These are phyloP conservation scores for Cryphonectria carpinicola DNA, from an alignment of 2,329 filamentous ascomycete species.

Conservation along the genomic window DNA sequence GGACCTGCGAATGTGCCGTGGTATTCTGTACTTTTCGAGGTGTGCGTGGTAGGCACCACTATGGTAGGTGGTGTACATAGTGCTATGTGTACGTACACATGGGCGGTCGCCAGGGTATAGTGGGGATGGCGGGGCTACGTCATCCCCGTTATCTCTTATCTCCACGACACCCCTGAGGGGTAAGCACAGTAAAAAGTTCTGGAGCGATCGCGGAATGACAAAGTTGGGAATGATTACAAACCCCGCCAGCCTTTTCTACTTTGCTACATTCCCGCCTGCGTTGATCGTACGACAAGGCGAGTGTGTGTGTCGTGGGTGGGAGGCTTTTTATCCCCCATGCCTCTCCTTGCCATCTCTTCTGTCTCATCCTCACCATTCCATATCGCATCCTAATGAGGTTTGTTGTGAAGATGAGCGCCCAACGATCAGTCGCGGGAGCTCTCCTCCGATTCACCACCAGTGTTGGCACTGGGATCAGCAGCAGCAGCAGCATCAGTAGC, in stretches of 20 bases:
- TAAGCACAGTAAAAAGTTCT: neutral
- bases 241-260: neutral
- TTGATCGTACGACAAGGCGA: constrained; percentile 2
- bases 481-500: too few relatives aligned
- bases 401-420: constrained; percentile 14
- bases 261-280: neutral
- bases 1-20: neutral
- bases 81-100: neutral
- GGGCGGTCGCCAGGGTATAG: neutral
- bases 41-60: neutral
- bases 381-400: neutral
- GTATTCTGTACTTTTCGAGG: neutral
- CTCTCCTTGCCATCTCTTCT: neutral
- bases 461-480: neutral
- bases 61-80: neutral
- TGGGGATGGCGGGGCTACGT: constrained; percentile 9
- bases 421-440: constrained; percentile 28
- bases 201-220: constrained; percentile 9
- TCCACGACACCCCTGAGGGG: neutral
- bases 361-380: neutral
- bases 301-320: neutral
- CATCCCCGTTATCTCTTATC: constrained; percentile 19
- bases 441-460: constrained; percentile 27
- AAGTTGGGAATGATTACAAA: neutral
- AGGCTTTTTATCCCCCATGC: neutral